Base-by-base conservation (phyloP, 441 rosid genomes). In the Francoa sonchifolia region DNA sequence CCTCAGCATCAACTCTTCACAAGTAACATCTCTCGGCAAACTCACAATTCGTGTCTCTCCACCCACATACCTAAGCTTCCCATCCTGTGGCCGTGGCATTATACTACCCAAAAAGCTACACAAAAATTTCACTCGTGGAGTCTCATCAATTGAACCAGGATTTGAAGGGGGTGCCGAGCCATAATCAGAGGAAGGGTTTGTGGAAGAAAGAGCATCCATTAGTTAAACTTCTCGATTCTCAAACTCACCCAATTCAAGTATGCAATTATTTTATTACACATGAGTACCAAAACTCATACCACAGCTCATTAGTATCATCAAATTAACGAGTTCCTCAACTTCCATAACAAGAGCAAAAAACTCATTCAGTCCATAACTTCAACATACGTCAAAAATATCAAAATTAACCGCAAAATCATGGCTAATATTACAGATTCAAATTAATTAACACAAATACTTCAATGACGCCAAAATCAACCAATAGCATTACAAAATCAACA, bases 21-120 rank as follows among this genome's bases (percentile, higher is more conserved):
- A 86, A 38, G 59, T 47, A 36, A 90, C 74, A 50, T 80, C 83
- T 48, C 88, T 66, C 0, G 71, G 63, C 58, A 90, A 59, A 42
- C 80, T 75, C 50, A 85, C 72, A 62, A 90, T 90, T 30, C 95
- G 63, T 0, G 99, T 90, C 67, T 90, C 99, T 19, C 99, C 99
- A 17, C 99, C 96, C 4, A 86, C 96, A 47, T 86, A 82, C 11
- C 96, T 68, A 63, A 90, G 42, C 26, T 82, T 86, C 53, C 88
- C 93, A 41, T 90, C 99, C 41, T 82, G 95, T 8, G 96, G 96
- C 25, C 99, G 80, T 30, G 99, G 94, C 73, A 90, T 65, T 57
- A 90, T 80, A 63, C 79, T 78, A 9, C 95, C 99, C 19, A 71
- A 62, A 69, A 90, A 90, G 56, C 99, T 90, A 62, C 99, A 86